Percentiles rank a stretch among this genome's conserved stretches.
Conservation (phyloP, 441 rosid genomes). For the Corymbia citriodora region DNA sequence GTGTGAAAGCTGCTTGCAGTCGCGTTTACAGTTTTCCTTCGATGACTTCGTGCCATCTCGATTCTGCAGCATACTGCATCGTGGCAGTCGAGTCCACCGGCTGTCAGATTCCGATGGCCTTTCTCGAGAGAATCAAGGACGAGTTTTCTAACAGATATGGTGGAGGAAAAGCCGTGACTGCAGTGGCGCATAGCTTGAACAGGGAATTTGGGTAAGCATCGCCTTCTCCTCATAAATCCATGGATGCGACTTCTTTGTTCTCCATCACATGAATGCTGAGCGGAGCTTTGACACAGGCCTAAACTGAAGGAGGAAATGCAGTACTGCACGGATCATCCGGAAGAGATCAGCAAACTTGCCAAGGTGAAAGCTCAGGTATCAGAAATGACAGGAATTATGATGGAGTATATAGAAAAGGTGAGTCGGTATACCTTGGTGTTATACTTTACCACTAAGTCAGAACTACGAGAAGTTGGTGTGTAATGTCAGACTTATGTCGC, state of each 20-base stretch:
- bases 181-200: slow-evolving; percentile 4
- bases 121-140: slow-evolving; percentile 6
- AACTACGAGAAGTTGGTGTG: background rate
- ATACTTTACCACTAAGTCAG: background rate
- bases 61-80: slow-evolving; percentile 6
- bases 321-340: slow-evolving; percentile 50
- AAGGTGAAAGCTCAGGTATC: slow-evolving; percentile 62
- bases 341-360: slow-evolving; percentile 59
- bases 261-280: background rate
- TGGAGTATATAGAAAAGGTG: slow-evolving; percentile 34
- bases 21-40: background rate
- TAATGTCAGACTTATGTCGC: background rate
- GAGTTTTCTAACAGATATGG: slow-evolving; percentile 9
- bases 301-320: slow-evolving; percentile 58
- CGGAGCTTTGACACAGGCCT: slow-evolving; percentile 19
- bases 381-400: slow-evolving; percentile 63
- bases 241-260: background rate
- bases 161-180: slow-evolving; percentile 1
- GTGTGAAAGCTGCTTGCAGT: background rate
- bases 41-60: background rate
- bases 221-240: background rate
- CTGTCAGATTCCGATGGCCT: slow-evolving; percentile 7
- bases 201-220: slow-evolving; percentile 25
- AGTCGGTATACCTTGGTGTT: background rate
- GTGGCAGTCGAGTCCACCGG: background rate